A percentile compares a stretch with the other conserved stretches of the same genome.
Conservation (phyloP, 768 basidiomycete species). For the Mycena pura region DNA sequence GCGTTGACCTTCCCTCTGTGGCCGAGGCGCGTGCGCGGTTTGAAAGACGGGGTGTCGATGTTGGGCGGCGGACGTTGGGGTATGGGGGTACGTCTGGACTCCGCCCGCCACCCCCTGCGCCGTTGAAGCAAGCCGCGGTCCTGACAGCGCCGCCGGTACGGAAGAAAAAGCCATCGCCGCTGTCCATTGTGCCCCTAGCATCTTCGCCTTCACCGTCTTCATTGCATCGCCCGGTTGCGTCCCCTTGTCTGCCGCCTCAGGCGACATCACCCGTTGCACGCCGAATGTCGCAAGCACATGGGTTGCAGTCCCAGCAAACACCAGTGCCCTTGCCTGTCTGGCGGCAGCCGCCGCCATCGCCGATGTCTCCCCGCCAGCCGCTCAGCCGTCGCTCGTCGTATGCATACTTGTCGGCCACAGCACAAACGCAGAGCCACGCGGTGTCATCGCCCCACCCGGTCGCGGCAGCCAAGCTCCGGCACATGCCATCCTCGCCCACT, state of each 20-base stretch:
- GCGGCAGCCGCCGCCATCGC: constrained; percentile 33
- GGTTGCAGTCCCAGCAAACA: constrained; percentile 21
- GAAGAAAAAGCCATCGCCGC: constrained; percentile 45
- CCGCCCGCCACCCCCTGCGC: constrained; percentile 13
- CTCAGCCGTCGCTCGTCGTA: constrained; percentile 21
- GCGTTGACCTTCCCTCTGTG: constrained; percentile 51
- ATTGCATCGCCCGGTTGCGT: constrained; percentile 8
- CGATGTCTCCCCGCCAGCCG: constrained; percentile 33
- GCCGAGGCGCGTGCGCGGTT: constrained; percentile 52
- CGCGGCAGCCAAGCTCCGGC: constrained; percentile 12
- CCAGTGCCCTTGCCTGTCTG: constrained; percentile 22
- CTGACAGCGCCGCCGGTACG: constrained; percentile 28
- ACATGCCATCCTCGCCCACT: constrained; percentile 31
- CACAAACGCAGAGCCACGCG: not conserved
- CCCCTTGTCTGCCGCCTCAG: constrained; percentile 3
- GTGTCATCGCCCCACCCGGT: not conserved
- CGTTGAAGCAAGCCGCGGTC: constrained; percentile 32
- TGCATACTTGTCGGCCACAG: constrained; percentile 4
- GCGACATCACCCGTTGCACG: constrained; percentile 23
- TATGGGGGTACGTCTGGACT: constrained; percentile 2
- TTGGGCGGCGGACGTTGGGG: constrained; percentile 21
- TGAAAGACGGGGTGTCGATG: constrained; percentile 34
- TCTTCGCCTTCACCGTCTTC: constrained; percentile 27
- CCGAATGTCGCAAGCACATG: constrained; percentile 32
- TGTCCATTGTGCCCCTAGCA: constrained; percentile 32